These are phyloP conservation scores for Perkinsela sp. DNA, from an alignment of 208 protist species.

Conservation along the genomic window DNA sequence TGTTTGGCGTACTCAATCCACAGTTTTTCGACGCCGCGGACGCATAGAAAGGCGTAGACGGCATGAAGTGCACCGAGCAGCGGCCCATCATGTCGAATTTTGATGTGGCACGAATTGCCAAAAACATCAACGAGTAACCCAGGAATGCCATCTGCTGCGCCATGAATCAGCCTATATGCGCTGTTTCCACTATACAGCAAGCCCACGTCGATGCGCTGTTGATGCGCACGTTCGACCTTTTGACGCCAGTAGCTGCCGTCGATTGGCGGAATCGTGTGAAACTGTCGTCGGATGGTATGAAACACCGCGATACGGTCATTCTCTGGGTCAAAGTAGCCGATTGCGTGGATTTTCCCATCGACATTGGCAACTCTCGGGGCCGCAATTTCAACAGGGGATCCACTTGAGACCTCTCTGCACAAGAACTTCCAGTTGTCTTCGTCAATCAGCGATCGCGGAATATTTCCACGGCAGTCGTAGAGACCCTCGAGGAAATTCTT, in stretches of 20 bases:
- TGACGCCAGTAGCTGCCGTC: neutral
- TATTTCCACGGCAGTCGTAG: neutral
- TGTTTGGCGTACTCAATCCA: neutral
- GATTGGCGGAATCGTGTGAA: neutral
- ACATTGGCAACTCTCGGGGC: neutral
- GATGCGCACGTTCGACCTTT: neutral
- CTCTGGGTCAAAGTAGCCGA: neutral
- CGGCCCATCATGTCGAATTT: neutral
- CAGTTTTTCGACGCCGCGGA: neutral
- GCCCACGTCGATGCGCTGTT: neutral
- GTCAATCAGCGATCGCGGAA: neutral
- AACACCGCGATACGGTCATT: neutral
- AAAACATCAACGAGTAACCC: neutral
- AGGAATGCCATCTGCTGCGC: neutral
- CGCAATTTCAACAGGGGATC: neutral
- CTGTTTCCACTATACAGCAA: neutral
- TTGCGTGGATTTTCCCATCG: neutral
- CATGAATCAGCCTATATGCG: neutral
- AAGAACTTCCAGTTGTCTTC: neutral
- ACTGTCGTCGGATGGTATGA: neutral
- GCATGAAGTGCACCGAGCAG: neutral
- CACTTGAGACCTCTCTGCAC: neutral
- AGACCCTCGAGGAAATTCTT: neutral
- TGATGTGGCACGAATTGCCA: neutral
- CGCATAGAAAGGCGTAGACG: neutral